phyloP scores from a whole-genome alignment of 1,284 basidiomycete species.

The Trametes versicolor region DNA sequence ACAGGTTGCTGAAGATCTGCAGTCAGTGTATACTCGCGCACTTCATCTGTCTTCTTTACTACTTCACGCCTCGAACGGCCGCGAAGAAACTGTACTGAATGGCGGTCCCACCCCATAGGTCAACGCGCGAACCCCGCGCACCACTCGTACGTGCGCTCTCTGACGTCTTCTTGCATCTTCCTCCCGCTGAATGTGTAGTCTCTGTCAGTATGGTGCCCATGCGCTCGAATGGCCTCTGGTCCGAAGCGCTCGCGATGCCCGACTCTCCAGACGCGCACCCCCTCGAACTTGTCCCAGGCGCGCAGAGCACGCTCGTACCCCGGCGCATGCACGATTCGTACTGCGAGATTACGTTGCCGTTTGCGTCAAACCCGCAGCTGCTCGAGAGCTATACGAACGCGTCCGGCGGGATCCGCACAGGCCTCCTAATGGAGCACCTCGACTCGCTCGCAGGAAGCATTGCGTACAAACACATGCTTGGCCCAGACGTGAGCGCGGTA shows the following conservation, averaged over 20 bases:
- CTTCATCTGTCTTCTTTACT: too few species aligned
- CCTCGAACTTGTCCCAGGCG: conserved; percentile 29
- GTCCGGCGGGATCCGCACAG: conserved; percentile 72
- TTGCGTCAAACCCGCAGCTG: conserved; percentile 63
- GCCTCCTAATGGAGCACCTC: conserved; percentile 80
- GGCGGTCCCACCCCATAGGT: conserved; percentile 46
- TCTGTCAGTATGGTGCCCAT: conserved; percentile 32
- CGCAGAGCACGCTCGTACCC: conserved; percentile 47
- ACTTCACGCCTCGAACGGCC: not conserved
- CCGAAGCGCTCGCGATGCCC: conserved; percentile 56
- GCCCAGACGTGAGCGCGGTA: conserved; percentile 60
- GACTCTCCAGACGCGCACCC: conserved; percentile 29
- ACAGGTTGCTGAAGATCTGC: conserved; percentile 62
- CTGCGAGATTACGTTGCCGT: conserved; percentile 70
- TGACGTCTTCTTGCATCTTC: too few species aligned
- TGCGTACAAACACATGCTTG: conserved; percentile 83
- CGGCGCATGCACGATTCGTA: conserved; percentile 78
- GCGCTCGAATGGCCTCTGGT: conserved; percentile 56
- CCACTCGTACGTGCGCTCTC: conserved; percentile 55
- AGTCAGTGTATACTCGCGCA: conserved; percentile 55
- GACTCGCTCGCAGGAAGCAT: conserved; percentile 87
- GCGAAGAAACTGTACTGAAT: not conserved
- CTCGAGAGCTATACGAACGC: conserved; percentile 78
- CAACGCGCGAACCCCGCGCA: conserved; percentile 64
- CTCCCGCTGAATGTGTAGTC: not conserved